Conservation (phyloP, 345 rosid genomes). For the Streptanthus diversifolius region DNA sequence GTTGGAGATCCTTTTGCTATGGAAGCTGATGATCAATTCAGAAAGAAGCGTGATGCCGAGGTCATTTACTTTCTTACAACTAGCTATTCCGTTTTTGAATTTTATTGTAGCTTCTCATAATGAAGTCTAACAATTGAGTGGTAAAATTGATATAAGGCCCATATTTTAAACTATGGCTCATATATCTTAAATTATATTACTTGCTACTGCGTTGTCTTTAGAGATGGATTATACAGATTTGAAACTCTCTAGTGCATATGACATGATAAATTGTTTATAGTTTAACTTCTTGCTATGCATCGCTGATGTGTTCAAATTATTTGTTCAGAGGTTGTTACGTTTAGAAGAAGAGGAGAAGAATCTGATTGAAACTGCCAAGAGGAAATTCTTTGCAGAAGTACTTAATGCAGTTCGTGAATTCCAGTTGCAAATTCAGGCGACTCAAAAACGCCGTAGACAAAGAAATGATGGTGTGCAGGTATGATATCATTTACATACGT, state of each 20-base stretch:
- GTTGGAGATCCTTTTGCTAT: slow-evolving; percentile 83
- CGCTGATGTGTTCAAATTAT: slow-evolving; percentile 24
- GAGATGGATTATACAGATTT: not conserved
- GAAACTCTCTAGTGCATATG: not conserved
- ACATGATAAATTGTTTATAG: not conserved
- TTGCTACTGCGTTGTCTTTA: not conserved
- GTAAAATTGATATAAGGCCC: not conserved
- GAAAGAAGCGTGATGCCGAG: slow-evolving; percentile 96
- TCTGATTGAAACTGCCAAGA: slow-evolving; percentile 70
- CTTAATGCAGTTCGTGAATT: slow-evolving; percentile 90
- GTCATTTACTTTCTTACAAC: slow-evolving; percentile 35
- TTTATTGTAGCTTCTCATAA: not conserved
- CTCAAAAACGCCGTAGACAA: slow-evolving; percentile 88
- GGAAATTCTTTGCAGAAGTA: slow-evolving; percentile 82
- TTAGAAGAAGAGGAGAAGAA: slow-evolving; percentile 86
- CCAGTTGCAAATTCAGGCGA: slow-evolving; percentile 73
- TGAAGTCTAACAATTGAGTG: not conserved
- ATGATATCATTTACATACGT: not conserved
- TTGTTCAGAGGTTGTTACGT: slow-evolving; percentile 76
- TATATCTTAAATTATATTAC: not conserved
- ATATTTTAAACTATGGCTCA: not conserved
- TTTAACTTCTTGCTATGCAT: slow-evolving; percentile 17
- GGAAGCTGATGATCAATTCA: slow-evolving; percentile 84
- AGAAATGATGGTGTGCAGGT: slow-evolving; percentile 95
- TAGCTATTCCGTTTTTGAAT: not conserved